phyloP scores from a whole-genome alignment of 73 alveolate genomes.

The Urostyla sp. region DNA sequence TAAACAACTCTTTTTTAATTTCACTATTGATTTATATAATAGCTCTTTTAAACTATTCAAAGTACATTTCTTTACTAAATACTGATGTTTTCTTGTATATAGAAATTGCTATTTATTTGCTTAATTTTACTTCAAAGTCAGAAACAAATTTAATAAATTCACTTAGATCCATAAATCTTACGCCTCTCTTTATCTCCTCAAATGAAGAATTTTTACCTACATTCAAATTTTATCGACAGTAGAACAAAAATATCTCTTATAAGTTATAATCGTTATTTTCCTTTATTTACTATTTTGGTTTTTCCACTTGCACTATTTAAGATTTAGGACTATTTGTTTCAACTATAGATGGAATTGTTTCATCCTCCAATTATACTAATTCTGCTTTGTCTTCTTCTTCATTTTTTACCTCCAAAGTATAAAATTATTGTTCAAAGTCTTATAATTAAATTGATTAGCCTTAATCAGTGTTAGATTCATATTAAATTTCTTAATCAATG shows the following conservation, averaged over 20 bases:
- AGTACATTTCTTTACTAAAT: constrained; percentile 34
- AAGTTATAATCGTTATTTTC: constrained; percentile 11
- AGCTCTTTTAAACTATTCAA: constrained; percentile 2
- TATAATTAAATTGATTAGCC: not conserved
- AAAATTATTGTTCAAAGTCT: not conserved
- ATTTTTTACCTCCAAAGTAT: not conserved
- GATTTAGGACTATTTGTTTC: not conserved
- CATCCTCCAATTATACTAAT: not conserved
- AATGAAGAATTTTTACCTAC: constrained; percentile 37
- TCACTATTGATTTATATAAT: constrained; percentile 8
- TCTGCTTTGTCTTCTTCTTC: not conserved
- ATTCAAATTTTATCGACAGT: constrained; percentile 3
- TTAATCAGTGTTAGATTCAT: not conserved
- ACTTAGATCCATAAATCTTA: not conserved
- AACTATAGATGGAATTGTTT: not conserved
- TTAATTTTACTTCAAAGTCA: constrained; percentile 24
- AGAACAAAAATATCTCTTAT: constrained; percentile 39
- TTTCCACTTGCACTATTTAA: not conserved
- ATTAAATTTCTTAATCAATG: no score
- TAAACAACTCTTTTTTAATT: not conserved
- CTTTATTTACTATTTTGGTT: not conserved
- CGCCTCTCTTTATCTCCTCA: constrained; percentile 48
- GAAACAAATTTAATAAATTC: constrained; percentile 39
- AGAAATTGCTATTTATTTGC: not conserved
- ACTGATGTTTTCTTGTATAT: constrained; percentile 16